Percentiles rank a stretch among this genome's conserved stretches.
phyloP scores from a whole-genome alignment of 257 asterid species.

The Solanum neorickii region DNA sequence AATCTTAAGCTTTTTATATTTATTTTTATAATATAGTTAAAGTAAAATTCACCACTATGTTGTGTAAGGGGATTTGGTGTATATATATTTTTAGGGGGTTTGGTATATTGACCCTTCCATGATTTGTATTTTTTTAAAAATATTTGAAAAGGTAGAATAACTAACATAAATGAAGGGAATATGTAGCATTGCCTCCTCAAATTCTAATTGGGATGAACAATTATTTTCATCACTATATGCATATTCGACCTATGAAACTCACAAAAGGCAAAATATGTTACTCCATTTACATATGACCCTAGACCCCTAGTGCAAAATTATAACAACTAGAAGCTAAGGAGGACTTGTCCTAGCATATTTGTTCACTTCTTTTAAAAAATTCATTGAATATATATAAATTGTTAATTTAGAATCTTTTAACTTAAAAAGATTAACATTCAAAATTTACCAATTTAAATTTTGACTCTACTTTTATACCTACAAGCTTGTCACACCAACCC shows the following conservation, averaged over 20 bases:
- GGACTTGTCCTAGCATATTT: background rate
- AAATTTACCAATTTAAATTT: too few species aligned
- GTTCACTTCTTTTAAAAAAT: too few species aligned
- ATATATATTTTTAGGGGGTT: background rate
- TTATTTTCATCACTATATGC: background rate
- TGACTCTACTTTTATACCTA: too few species aligned
- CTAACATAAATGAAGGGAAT: background rate
- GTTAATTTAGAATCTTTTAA: too few species aligned
- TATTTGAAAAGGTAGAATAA: background rate
- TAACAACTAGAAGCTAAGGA: background rate
- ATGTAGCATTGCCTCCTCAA: background rate
- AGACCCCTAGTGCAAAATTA: background rate
- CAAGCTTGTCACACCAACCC: background rate
- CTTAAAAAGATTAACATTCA: too few species aligned
- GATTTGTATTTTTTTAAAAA: background rate
- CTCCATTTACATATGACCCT: background rate
- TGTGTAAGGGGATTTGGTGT: background rate
- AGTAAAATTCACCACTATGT: background rate
- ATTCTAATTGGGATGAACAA: background rate
- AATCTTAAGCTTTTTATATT: background rate
- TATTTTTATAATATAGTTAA: background rate
- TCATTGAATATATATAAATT: background rate
- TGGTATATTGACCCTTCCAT: background rate
- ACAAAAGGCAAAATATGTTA: background rate
- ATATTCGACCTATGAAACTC: background rate